These are phyloP conservation scores for Neofusicoccum parvum DNA, from an alignment of 2,329 filamentous ascomycete genomes.

Conservation along the genomic window DNA sequence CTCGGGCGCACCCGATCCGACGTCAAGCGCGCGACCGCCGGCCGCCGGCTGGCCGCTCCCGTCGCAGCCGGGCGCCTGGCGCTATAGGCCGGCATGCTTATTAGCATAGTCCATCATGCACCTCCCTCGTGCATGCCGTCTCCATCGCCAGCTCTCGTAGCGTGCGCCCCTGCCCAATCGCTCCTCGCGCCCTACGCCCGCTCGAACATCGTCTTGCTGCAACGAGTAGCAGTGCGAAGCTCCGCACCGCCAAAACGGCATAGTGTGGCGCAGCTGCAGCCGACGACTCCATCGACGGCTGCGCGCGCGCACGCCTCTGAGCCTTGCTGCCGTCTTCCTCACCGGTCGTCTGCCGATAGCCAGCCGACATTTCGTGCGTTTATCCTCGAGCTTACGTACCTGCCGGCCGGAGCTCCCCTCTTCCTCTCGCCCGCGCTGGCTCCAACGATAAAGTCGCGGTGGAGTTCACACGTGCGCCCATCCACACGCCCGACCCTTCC, in stretches of 20 bases:
- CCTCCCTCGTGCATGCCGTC: background rate
- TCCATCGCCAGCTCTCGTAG: background rate
- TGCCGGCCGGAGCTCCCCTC: background rate
- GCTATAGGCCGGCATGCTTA: background rate
- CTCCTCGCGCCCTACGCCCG: background rate
- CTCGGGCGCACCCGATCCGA: background rate
- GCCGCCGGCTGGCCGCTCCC: background rate
- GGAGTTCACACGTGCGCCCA: background rate
- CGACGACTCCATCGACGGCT: background rate
- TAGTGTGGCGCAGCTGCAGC: background rate
- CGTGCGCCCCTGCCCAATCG: background rate
- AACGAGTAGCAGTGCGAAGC: conserved; percentile 1
- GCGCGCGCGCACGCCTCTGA: background rate
- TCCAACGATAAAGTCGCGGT: background rate
- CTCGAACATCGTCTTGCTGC: conserved; percentile 14
- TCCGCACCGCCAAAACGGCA: background rate
- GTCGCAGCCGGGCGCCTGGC: background rate
- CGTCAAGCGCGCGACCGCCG: background rate
- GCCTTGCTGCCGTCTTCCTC: background rate
- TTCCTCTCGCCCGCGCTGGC: background rate
- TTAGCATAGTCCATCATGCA: conserved; percentile 1
- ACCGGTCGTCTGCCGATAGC: background rate
- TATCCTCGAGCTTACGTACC: too few relatives aligned
- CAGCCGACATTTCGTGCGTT: background rate
- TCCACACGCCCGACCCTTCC: background rate